These are phyloP conservation scores for Lanmaoa rubissima DNA, from an alignment of 768 basidiomycete species.

Conservation along the genomic window DNA sequence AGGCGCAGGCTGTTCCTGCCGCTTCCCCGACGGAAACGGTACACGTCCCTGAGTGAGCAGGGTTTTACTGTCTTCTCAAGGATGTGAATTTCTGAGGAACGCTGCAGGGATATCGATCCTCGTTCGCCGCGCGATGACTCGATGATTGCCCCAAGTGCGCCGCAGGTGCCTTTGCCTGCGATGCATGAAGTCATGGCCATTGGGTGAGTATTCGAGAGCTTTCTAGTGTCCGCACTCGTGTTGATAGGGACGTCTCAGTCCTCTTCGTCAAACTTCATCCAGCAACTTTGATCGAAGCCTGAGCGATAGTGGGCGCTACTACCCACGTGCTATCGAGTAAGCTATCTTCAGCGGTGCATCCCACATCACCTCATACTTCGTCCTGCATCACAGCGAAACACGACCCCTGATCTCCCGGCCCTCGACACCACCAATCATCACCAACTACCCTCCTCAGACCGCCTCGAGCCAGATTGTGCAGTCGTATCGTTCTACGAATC, in stretches of 20 bases:
- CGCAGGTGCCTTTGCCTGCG: conserved; percentile 31
- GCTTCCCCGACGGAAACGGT: conserved; percentile 30
- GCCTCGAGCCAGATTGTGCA: conserved; percentile 24
- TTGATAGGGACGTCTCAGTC: conserved; percentile 9
- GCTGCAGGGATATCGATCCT: conserved; percentile 21
- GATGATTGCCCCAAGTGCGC: conserved; percentile 22
- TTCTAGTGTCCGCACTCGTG: not conserved
- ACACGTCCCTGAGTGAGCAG: conserved; percentile 31
- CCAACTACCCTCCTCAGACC: conserved; percentile 18
- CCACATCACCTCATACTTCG: not conserved
- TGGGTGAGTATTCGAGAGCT: conserved; percentile 11
- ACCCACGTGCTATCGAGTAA: conserved; percentile 24
- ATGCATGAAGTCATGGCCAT: conserved; percentile 35
- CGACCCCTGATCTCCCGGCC: conserved; percentile 48
- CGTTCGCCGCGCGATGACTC: conserved; percentile 35
- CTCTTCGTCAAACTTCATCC: conserved; percentile 15
- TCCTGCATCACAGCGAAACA: conserved; percentile 42
- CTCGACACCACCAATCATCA: conserved; percentile 29
- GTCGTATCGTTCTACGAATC: conserved; percentile 21
- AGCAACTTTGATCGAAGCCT: conserved; percentile 17
- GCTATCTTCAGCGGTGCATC: not conserved
- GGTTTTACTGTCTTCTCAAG: not conserved
- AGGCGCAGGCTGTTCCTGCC: conserved; percentile 10
- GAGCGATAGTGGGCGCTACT: conserved; percentile 14
- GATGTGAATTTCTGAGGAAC: not conserved